Conservation (phyloP, 495 filamentous ascomycete species). For the Penicillium cataractarum region DNA sequence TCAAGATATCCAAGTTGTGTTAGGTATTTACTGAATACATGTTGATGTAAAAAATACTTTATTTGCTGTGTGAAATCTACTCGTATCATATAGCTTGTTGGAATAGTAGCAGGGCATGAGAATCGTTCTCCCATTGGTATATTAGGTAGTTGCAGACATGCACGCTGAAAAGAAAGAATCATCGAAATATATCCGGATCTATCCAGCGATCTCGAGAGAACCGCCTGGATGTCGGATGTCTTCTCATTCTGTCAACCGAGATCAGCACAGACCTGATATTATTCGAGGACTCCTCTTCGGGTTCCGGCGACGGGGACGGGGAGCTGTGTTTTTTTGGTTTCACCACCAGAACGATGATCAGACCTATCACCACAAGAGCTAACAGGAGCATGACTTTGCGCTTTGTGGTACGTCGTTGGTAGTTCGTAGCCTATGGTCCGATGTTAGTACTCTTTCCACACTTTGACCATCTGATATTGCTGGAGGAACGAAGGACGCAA, state of each 20-base stretch:
- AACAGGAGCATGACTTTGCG: slow-evolving; percentile 88
- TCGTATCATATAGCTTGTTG: background rate
- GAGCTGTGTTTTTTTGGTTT: slow-evolving; percentile 69
- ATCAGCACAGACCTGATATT: slow-evolving; percentile 33
- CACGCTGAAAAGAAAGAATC: slow-evolving; percentile 9
- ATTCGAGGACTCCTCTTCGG: slow-evolving; percentile 32
- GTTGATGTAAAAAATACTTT: background rate
- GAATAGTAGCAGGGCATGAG: background rate
- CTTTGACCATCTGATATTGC: background rate
- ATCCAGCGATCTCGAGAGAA: slow-evolving; percentile 41
- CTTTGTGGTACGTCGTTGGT: slow-evolving; percentile 86
- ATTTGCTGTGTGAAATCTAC: background rate
- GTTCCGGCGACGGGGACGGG: slow-evolving; percentile 23
- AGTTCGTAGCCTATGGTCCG: slow-evolving; percentile 68
- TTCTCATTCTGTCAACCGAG: slow-evolving; percentile 24
- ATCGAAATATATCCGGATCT: slow-evolving; percentile 49
- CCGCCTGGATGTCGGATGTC: slow-evolving; percentile 28
- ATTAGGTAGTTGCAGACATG: slow-evolving; percentile 27
- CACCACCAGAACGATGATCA: slow-evolving; percentile 83
- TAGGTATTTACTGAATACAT: background rate
- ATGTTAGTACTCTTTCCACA: slow-evolving; percentile 1
- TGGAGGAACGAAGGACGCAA: background rate
- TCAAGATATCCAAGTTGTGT: background rate
- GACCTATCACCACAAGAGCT: slow-evolving; percentile 76
- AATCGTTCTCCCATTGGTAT: background rate